Base-by-base conservation (phyloP, 2,329 filamentous ascomycete species). In the Colletotrichum graminicola region DNA sequence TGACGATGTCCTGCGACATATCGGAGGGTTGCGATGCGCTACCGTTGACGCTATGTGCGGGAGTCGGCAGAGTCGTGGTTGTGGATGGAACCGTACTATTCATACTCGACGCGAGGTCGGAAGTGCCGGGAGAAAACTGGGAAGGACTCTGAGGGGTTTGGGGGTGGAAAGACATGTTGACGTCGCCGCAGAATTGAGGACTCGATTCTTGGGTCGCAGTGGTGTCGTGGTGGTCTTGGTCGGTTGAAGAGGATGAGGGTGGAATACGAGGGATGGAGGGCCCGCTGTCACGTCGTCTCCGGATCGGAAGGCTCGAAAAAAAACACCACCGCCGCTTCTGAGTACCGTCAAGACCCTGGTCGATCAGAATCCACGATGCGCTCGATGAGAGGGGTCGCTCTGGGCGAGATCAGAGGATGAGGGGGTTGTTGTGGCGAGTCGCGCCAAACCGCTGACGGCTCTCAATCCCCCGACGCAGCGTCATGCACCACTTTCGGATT, bases 81-180 rank as follows among this genome's bases (percentile, higher is more conserved):
- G 84, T 83, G 68, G 84, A 85, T 68, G 84, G 82, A 79, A 87
- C 86, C 67, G 87, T 88, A 75, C 81, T 84, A 75, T 83, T 84
- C 78, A 84, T 83, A 82, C 85, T 88, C 71, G 82, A 83, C 76
- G 81, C 82, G 75, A 81, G 82, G 76, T 88, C 87, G 78, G 83
- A 86, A 75, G 84, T 87, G 76, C 83, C 86, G 74, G 87, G 86
- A 75, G 87, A 90, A 78, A 86, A 84, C 79, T 90, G 87, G 78
- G 88, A 90, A 78, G 89, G 89, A 80, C 89, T 91, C 84, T 91
- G 89, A 79, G 90, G 90, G 76, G 89, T 91, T 77, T 89, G 89
- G 76, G 89, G 89, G 80, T 91, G 89, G 85, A 88, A 90, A 82
- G 88, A 89, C 89, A 91, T 91, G 80, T 81, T 87, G 83, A 81